phyloP scores from a whole-genome alignment of 2,329 filamentous ascomycete genomes.

The Torrubiella hemipterigena region DNA sequence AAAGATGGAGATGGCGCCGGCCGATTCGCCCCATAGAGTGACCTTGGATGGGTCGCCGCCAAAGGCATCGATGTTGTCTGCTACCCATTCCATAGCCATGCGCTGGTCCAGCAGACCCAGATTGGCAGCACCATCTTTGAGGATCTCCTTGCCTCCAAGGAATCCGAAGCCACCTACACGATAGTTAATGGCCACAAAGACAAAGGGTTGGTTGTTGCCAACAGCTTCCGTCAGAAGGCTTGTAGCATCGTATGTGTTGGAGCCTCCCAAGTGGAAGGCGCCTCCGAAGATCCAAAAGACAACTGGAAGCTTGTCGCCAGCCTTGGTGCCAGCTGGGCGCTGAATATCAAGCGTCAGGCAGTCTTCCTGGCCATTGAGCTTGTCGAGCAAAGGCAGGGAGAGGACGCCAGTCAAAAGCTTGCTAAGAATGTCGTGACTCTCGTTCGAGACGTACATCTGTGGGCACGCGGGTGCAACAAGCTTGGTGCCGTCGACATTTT shows the following conservation, averaged over 20 bases:
- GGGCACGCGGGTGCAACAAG: constrained; percentile 41
- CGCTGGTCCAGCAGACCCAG: constrained; percentile 49
- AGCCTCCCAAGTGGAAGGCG: constrained; percentile 26
- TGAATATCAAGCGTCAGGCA: constrained; percentile 37
- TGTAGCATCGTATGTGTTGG: constrained; percentile 23
- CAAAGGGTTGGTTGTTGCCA: constrained; percentile 38
- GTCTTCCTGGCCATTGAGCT: constrained; percentile 32
- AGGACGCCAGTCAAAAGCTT: constrained; percentile 25
- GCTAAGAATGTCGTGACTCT: constrained; percentile 17
- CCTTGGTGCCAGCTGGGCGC: constrained; percentile 28
- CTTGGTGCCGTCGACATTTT: constrained; percentile 34
- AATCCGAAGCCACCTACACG: constrained; percentile 53
- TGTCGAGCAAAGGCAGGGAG: constrained; percentile 33
- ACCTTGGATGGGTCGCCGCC: constrained; percentile 54
- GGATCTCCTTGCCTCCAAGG: constrained; percentile 41
- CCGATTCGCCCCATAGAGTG: constrained; percentile 53
- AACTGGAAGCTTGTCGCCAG: constrained; percentile 36
- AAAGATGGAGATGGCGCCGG: constrained; percentile 47
- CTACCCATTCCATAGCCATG: constrained; percentile 48
- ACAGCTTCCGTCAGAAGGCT: constrained; percentile 21
- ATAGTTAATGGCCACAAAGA: constrained; percentile 56
- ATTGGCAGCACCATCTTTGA: constrained; percentile 43
- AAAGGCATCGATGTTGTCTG: constrained; percentile 52
- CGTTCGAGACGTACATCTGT: constrained; percentile 41
- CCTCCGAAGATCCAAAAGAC: constrained; percentile 47